Conservation (phyloP, 2,329 filamentous ascomycete species). For the Stachybotrys chartarum region DNA sequence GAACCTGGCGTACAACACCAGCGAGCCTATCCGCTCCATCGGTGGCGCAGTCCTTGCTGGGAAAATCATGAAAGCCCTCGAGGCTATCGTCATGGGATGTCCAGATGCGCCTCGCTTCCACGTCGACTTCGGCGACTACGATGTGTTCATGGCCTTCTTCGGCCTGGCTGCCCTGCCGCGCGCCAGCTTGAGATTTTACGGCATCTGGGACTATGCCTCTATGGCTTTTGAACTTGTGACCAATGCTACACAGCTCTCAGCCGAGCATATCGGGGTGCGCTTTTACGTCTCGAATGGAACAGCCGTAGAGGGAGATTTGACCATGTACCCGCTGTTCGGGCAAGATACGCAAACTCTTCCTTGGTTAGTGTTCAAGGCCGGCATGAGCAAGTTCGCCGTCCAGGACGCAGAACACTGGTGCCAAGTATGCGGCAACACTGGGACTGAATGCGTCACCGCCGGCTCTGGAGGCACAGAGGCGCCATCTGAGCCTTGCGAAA, state of each 20-base stretch:
- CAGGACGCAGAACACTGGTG: slow-evolving; percentile 65
- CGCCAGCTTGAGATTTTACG: slow-evolving; percentile 57
- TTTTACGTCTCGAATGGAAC: slow-evolving; percentile 40
- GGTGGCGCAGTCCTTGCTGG: slow-evolving; percentile 50
- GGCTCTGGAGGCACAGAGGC: slow-evolving; percentile 13
- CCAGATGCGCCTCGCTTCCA: slow-evolving; percentile 32
- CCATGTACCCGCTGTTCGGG: not conserved
- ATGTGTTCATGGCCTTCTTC: slow-evolving; percentile 56
- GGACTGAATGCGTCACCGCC: slow-evolving; percentile 52
- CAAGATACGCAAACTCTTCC: slow-evolving; percentile 37
- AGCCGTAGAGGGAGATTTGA: slow-evolving; percentile 38
- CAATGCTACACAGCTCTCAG: slow-evolving; percentile 46
- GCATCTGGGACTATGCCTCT: slow-evolving; percentile 77
- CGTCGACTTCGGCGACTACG: slow-evolving; percentile 56
- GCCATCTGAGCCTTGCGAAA: slow-evolving; percentile 11
- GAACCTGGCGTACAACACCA: slow-evolving; percentile 73
- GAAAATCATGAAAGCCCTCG: slow-evolving; percentile 46
- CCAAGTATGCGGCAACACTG: slow-evolving; percentile 63
- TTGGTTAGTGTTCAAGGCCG: slow-evolving; percentile 60
- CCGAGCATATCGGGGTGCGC: slow-evolving; percentile 51
- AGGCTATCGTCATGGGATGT: slow-evolving; percentile 37
- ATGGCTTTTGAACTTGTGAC: slow-evolving; percentile 72
- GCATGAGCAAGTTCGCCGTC: slow-evolving; percentile 62
- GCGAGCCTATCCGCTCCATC: slow-evolving; percentile 56
- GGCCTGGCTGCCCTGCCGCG: slow-evolving; percentile 45